Evolutionary conservation across 192 early-diverging fungal species (phyloP), one percentile per base, ranked within the genome.

Genomic region (Podila epigama): DNA sequence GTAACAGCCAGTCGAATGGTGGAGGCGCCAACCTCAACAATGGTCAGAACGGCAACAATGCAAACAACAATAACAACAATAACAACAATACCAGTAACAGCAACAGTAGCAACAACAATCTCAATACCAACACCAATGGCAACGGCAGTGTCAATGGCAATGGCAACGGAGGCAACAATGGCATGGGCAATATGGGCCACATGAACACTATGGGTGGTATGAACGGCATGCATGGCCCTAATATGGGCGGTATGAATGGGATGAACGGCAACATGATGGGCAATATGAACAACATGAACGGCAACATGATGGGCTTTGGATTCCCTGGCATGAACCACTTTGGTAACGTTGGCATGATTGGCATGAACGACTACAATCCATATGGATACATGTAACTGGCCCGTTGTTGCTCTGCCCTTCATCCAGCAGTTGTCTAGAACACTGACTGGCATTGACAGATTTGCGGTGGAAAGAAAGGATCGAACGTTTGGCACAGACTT

Each of bases 341-440:
- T 58, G 66, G 70, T 12, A 82, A 82, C 56, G 75, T 70, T 37
- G 73, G 84, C 48, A 81, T 85, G 68, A 70, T 85, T 67, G 84
- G 84, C 28, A 75, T 85, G 70, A 83, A 83, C 63, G 84, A 85
- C 20, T 81, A 75, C 51, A 66, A 69, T 42, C 69, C 69, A 1
- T 73, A 71, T 22, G 58, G 58, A 13, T 85, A 85, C 70, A 80
- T 85, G 75, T 85, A 81, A 84, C 53, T 61, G 62, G 27, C 69
- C 27, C 25, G 25, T 20, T 34, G 15, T 22, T 33, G 5, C n/a
- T 42, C 34, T 18, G 33, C 11, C 18, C 27, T 37, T 51, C n/a
- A 59, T 20, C 44, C 15, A 35, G 27, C 20, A 18, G 33, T 16
- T 39, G 15, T 6, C 44, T 4, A 28, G 18, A 28, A 11, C 7